A percentile compares a stretch with the other conserved stretches of the same genome.
Evolutionary conservation across 2,329 filamentous ascomycete species (phyloP).

Genomic region (Lizonia empirigonia): DNA sequence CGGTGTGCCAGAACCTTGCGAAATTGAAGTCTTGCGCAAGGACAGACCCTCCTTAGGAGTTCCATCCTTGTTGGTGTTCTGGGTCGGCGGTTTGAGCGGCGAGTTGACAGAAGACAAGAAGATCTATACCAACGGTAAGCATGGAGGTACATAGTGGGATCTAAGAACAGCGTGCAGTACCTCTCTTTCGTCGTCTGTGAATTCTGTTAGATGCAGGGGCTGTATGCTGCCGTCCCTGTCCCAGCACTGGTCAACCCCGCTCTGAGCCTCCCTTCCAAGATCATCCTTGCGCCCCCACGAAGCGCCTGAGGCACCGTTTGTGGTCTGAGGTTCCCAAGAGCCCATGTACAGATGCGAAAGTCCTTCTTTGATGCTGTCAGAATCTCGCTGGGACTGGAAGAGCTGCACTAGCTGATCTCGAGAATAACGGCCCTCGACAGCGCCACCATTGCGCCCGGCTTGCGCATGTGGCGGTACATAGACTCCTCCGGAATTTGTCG

Average conservation of each 20-base stretch:
- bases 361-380: conserved; percentile 61
- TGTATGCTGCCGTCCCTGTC: conserved; percentile 71
- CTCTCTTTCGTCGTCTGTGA: conserved; percentile 72
- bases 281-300: conserved; percentile 82
- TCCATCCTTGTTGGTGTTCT: conserved; percentile 67
- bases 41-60: conserved; percentile 62
- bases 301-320: conserved; percentile 63
- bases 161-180: conserved; percentile 49
- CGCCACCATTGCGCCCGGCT: conserved; percentile 62
- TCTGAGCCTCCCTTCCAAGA: conserved; percentile 68
- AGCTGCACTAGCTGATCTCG: conserved; percentile 80
- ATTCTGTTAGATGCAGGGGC: conserved; percentile 74
- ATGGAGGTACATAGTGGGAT: background rate
- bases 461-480: conserved; percentile 68
- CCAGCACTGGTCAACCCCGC: conserved; percentile 94
- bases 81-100: conserved; percentile 81
- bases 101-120: conserved; percentile 92
- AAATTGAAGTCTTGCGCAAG: conserved; percentile 82
- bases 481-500: conserved; percentile 54
- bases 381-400: conserved; percentile 64
- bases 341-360: conserved; percentile 72
- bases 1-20: conserved; percentile 67
- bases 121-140: conserved; percentile 57
- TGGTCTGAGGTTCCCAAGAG: conserved; percentile 77
- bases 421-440: conserved; percentile 68